Conservation (phyloP, 192 early-diverging fungal genomes). For the Rhizophagus sp. region DNA sequence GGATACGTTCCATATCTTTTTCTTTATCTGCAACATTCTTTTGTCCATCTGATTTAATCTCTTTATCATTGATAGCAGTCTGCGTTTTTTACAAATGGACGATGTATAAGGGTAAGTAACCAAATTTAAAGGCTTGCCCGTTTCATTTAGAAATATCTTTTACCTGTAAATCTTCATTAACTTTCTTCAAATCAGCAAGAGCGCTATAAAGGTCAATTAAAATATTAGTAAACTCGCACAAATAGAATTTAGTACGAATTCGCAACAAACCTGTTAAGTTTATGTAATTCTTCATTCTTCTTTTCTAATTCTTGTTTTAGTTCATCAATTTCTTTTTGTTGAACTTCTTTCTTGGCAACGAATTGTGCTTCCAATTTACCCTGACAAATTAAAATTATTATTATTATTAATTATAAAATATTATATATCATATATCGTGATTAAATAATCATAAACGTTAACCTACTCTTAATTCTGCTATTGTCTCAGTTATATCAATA, state of each 20-base stretch:
- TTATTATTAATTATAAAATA: neutral
- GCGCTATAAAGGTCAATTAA: slow-evolving; percentile 27
- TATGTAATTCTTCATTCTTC: slow-evolving; percentile 68
- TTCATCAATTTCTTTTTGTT: slow-evolving; percentile 73
- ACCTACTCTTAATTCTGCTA: slow-evolving; percentile 75
- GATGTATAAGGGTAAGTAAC: slow-evolving; percentile 15
- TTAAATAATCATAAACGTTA: neutral
- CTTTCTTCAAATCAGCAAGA: slow-evolving; percentile 61
- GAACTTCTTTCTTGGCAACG: slow-evolving; percentile 71
- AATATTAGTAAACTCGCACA: neutral
- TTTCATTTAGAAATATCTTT: slow-evolving; percentile 34
- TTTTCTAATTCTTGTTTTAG: slow-evolving; percentile 68
- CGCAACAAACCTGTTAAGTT: slow-evolving; percentile 40
- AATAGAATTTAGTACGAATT: neutral
- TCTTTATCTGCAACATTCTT: slow-evolving; percentile 62
- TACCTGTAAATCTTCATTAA: slow-evolving; percentile 64
- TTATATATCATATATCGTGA: neutral
- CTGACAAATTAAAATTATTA: slow-evolving; percentile 32
- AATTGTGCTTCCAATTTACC: slow-evolving; percentile 85
- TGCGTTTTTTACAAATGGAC: slow-evolving; percentile 8
- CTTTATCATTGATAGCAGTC: slow-evolving; percentile 15
- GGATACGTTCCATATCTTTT: slow-evolving; percentile 78
- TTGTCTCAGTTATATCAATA: slow-evolving; percentile 67
- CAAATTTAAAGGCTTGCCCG: neutral
- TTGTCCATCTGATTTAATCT: slow-evolving; percentile 20